phyloP scores from a whole-genome alignment of 202 grass and related monocot species.

The Alloteropsis angusta region DNA sequence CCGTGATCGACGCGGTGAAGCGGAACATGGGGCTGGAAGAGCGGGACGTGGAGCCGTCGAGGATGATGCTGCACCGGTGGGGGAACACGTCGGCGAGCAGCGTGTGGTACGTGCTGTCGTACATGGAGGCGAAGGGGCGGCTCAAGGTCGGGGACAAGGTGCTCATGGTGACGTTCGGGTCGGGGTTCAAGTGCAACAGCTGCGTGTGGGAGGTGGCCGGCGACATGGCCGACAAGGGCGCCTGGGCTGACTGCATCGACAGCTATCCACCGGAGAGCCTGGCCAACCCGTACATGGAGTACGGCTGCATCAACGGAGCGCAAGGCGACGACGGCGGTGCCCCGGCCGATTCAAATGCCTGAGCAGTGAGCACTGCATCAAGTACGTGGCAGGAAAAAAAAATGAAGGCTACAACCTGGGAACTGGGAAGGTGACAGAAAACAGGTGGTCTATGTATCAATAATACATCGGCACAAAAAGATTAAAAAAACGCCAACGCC shows the following conservation, averaged over 20 bases:
- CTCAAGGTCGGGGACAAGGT: constrained; percentile 39
- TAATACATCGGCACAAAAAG: no score
- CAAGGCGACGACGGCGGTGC: neutral
- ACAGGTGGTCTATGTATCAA: no score
- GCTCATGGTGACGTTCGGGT: constrained; percentile 52
- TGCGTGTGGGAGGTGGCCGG: constrained; percentile 38
- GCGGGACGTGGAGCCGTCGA: constrained; percentile 37
- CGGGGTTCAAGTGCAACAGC: constrained; percentile 68
- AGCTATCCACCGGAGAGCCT: constrained; percentile 44
- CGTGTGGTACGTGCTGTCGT: constrained; percentile 64
- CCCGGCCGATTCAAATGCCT: no score
- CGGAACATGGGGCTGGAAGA: constrained; percentile 31
- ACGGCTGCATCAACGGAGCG: constrained; percentile 32
- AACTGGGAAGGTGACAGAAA: no score
- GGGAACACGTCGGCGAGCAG: constrained; percentile 60
- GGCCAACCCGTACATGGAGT: constrained; percentile 49
- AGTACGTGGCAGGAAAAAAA: no score
- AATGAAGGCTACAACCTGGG: no score
- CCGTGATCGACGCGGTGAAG: constrained; percentile 48
- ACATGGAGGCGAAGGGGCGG: constrained; percentile 66
- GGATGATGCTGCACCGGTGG: constrained; percentile 68
- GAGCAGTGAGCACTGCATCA: no score
- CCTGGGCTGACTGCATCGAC: constrained; percentile 47
- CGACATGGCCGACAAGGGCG: constrained; percentile 27
- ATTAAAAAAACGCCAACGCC: no score